Conservation (phyloP, 495 filamentous ascomycete species). For the Hypoxylon fuscum region DNA sequence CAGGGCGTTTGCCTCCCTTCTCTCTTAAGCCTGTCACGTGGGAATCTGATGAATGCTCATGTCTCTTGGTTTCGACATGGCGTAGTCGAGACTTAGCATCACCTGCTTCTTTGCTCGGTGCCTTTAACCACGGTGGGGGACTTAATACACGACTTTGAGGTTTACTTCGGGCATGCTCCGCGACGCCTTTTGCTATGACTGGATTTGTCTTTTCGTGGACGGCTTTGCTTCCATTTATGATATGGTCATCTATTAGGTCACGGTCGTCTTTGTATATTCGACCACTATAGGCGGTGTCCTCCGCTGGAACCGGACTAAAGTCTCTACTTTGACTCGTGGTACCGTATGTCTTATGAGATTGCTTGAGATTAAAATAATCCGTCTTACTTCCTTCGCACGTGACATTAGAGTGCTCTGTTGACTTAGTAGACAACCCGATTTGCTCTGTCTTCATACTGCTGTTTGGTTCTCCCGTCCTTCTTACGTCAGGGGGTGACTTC, state of each 20-base stretch:
- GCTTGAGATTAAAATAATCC: background rate
- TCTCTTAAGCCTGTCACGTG: background rate
- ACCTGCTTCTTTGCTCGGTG: slow-evolving; percentile 41
- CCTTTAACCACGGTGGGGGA: slow-evolving; percentile 48
- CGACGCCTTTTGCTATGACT: background rate
- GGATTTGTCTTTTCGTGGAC: background rate
- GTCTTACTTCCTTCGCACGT: background rate
- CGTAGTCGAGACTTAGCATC: slow-evolving; percentile 33
- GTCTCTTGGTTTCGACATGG: slow-evolving; percentile 11
- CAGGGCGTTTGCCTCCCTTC: background rate
- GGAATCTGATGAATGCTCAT: background rate
- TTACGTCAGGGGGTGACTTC: background rate
- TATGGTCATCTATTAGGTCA: background rate
- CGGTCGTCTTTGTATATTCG: background rate
- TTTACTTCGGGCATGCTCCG: background rate
- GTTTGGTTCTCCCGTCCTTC: background rate
- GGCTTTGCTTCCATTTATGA: background rate
- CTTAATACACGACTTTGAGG: slow-evolving; percentile 45
- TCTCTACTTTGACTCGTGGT: background rate
- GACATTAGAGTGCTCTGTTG: background rate
- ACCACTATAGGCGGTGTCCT: background rate
- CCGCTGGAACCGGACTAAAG: background rate
- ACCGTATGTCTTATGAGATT: background rate
- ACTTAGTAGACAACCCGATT: background rate
- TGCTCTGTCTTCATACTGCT: background rate